These are phyloP conservation scores for Xylaria sp. DNA, from an alignment of 2,329 filamentous ascomycete species.

Conservation along the genomic window DNA sequence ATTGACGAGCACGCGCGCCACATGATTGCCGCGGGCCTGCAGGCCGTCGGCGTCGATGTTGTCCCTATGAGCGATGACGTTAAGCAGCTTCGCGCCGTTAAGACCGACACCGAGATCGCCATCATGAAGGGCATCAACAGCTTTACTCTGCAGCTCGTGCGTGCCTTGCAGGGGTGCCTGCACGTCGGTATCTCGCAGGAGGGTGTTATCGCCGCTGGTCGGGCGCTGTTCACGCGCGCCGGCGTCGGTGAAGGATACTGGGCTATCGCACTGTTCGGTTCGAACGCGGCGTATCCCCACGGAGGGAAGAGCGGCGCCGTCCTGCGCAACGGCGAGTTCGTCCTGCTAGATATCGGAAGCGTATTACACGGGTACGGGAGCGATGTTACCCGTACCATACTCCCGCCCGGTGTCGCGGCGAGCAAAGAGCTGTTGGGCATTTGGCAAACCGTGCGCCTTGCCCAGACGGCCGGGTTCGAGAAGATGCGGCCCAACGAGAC, in stretches of 20 bases:
- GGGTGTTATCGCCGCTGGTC: conserved; percentile 37
- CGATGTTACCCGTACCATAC: conserved; percentile 46
- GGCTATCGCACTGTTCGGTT: conserved; percentile 47
- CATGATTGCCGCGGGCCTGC: conserved; percentile 47
- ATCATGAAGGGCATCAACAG: conserved; percentile 45
- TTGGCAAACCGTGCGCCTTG: conserved; percentile 41
- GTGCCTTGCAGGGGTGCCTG: conserved; percentile 45
- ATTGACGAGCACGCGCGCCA: conserved; percentile 46
- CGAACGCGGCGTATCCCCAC: conserved; percentile 46
- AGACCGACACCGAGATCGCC: conserved; percentile 45
- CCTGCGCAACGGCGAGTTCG: conserved; percentile 44
- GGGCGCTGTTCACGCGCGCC: conserved; percentile 41
- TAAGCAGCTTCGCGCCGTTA: conserved; percentile 43
- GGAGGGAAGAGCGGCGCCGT: conserved; percentile 45
- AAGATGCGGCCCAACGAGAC: conserved; percentile 45
- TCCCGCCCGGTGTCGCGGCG: conserved; percentile 39
- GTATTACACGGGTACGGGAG: conserved; percentile 46
- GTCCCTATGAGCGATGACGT: conserved; percentile 44
- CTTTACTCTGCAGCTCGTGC: conserved; percentile 46
- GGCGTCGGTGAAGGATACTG: conserved; percentile 45
- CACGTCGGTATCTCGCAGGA: conserved; percentile 44
- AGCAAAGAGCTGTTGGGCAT: conserved; percentile 43
- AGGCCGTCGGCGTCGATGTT: conserved; percentile 43
- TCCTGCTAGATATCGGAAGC: conserved; percentile 47
- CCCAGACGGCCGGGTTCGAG: conserved; percentile 44